Percentiles rank a stretch among this genome's conserved stretches.
These are phyloP conservation scores for Conoideocrella luteorostrata DNA, from an alignment of 2,329 filamentous ascomycete species.

Conservation along the genomic window DNA sequence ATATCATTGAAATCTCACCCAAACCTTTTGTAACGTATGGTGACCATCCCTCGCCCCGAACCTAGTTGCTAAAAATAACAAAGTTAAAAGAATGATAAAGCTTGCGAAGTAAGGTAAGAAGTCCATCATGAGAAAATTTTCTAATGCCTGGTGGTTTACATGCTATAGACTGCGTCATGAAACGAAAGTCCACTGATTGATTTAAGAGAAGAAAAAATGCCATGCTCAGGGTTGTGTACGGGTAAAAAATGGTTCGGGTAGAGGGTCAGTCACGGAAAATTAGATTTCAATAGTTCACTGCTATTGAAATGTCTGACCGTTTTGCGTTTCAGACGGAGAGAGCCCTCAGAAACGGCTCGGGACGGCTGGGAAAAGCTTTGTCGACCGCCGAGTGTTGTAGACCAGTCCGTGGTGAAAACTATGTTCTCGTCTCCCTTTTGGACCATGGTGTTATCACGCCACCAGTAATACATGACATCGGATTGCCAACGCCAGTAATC, in stretches of 20 bases:
- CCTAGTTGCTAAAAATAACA: too few relatives aligned
- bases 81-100: too few relatives aligned
- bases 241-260: too few relatives aligned
- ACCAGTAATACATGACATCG: conserved; percentile 33
- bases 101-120: neutral
- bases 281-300: conserved; percentile 11
- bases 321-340: neutral
- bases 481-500: conserved; percentile 29
- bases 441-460: conserved; percentile 21
- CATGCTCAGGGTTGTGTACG: too few relatives aligned
- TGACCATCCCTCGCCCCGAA: neutral
- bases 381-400: conserved; percentile 18
- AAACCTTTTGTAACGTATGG: neutral
- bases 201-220: too few relatives aligned
- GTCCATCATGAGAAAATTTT: neutral
- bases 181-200: too few relatives aligned
- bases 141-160: neutral
- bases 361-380: conserved; percentile 19
- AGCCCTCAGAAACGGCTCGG: conserved; percentile 21
- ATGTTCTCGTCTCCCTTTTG: conserved; percentile 10
- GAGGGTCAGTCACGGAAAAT: too few relatives aligned
- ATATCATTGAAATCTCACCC: neutral
- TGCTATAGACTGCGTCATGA: too few relatives aligned
- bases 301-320: conserved; percentile 6
- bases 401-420: conserved; percentile 16